Conservation (phyloP, 2,329 filamentous ascomycete genomes). For the Penicillium sp. region DNA sequence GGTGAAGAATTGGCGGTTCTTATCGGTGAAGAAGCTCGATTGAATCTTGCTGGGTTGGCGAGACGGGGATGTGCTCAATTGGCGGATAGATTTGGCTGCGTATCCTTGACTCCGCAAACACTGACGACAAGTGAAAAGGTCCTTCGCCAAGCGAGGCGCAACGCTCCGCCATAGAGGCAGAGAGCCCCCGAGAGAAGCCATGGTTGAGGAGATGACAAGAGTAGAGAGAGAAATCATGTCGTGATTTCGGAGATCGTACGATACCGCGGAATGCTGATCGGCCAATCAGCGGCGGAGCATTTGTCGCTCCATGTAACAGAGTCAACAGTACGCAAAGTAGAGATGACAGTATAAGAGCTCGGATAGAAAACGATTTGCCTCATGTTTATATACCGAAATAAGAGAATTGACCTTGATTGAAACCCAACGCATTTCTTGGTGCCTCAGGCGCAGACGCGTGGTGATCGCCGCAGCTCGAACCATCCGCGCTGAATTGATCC, state of each 20-base stretch:
- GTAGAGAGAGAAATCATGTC: slow-evolving; percentile 13
- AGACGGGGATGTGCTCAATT: slow-evolving; percentile 31
- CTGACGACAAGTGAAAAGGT: slow-evolving; percentile 46
- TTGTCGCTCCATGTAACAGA: slow-evolving; percentile 10
- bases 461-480: slow-evolving; percentile 17
- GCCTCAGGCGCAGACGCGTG: slow-evolving; percentile 26
- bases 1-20: slow-evolving; percentile 32
- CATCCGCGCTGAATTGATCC: slow-evolving; percentile 10
- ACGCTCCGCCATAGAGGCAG: slow-evolving; percentile 36
- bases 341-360: not conserved
- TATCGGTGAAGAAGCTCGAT: slow-evolving; percentile 24
- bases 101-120: slow-evolving; percentile 37
- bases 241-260: slow-evolving; percentile 20
- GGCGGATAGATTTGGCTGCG: slow-evolving; percentile 33
- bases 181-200: slow-evolving; percentile 38
- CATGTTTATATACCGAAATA: not conserved
- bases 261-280: slow-evolving; percentile 13
- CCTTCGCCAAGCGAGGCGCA: slow-evolving; percentile 39
- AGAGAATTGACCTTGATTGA: not conserved
- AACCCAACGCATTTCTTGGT: not conserved
- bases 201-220: slow-evolving; percentile 19
- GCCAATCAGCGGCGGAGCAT: slow-evolving; percentile 25
- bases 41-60: slow-evolving; percentile 29
- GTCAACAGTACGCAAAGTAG: not conserved
- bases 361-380: not conserved